These are phyloP conservation scores for Hyphopichia homilentoma DNA, from an alignment of 805 yeast genomes.

Conservation along the genomic window DNA sequence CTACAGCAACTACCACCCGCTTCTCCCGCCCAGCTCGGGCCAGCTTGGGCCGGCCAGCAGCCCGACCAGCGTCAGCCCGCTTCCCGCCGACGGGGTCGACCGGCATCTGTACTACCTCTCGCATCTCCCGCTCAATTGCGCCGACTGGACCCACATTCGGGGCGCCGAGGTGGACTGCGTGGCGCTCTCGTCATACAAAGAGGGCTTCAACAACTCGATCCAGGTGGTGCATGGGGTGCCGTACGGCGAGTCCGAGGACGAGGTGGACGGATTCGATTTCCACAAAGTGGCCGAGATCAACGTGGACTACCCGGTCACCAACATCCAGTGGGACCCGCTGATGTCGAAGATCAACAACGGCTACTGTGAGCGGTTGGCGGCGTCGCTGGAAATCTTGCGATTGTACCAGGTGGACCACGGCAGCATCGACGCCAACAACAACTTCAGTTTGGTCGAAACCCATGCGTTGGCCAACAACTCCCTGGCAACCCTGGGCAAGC, in stretches of 20 bases:
- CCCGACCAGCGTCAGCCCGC: background rate
- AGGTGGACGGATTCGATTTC: conserved; percentile 38
- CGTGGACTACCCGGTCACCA: conserved; percentile 67
- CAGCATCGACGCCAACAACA: conserved; percentile 36
- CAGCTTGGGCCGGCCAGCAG: background rate
- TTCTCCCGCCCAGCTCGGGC: conserved; percentile 10
- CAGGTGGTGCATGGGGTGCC: conserved; percentile 41
- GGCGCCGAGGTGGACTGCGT: conserved; percentile 41
- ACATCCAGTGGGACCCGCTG: conserved; percentile 70
- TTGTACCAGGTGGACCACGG: conserved; percentile 54
- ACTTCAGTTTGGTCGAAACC: conserved; percentile 35
- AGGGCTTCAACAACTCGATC: conserved; percentile 67
- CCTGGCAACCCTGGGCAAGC: conserved; percentile 11
- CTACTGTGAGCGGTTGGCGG: conserved; percentile 48
- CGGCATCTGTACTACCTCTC: conserved; percentile 22
- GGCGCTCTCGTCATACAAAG: conserved; percentile 76
- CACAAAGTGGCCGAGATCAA: conserved; percentile 47
- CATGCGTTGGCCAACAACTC: conserved; percentile 39
- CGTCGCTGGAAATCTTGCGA: conserved; percentile 69
- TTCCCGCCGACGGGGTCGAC: conserved; percentile 7
- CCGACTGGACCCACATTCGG: conserved; percentile 28
- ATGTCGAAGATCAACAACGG: conserved; percentile 22
- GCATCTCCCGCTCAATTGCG: conserved; percentile 29
- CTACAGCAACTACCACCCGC: conserved; percentile 7
- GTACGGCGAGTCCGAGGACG: conserved; percentile 8